Evolutionary conservation across 83 land plant genomes (phyloP).

Genomic region (Thuja plicata): DNA sequence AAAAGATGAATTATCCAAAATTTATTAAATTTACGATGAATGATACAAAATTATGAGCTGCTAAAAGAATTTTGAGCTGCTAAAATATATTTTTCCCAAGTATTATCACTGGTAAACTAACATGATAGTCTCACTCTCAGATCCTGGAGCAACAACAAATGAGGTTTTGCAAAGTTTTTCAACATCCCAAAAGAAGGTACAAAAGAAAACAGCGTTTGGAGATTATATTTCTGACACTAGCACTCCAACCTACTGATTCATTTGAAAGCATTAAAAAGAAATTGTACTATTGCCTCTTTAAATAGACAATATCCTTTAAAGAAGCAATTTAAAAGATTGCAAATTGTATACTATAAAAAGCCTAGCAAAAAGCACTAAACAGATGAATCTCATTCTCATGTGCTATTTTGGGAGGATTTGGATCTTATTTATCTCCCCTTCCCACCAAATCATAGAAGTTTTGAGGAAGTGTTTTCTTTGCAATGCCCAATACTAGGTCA

Average conservation of each 20-base stretch:
- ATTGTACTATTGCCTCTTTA: neutral
- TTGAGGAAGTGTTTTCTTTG: neutral
- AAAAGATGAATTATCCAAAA: neutral
- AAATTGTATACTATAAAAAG: neutral
- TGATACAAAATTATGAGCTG: neutral
- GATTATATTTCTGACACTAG: neutral
- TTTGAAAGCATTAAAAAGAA: neutral
- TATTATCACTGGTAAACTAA: neutral
- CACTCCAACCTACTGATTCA: neutral
- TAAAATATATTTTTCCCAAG: neutral
- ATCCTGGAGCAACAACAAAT: conserved; percentile 9
- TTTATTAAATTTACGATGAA: neutral
- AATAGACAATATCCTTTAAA: neutral
- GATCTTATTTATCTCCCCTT: neutral
- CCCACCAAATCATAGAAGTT: neutral
- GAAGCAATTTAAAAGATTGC: neutral
- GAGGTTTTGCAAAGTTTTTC: neutral
- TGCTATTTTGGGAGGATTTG: neutral
- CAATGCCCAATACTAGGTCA: neutral
- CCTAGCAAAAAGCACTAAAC: neutral
- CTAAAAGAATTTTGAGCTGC: neutral
- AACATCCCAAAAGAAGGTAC: conserved; percentile 5
- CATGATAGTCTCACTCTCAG: neutral
- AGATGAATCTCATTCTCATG: neutral
- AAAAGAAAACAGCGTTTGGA: neutral